Evolutionary conservation across 75 land plant species (phyloP).

Genomic region (Sequoia sempervirens): DNA sequence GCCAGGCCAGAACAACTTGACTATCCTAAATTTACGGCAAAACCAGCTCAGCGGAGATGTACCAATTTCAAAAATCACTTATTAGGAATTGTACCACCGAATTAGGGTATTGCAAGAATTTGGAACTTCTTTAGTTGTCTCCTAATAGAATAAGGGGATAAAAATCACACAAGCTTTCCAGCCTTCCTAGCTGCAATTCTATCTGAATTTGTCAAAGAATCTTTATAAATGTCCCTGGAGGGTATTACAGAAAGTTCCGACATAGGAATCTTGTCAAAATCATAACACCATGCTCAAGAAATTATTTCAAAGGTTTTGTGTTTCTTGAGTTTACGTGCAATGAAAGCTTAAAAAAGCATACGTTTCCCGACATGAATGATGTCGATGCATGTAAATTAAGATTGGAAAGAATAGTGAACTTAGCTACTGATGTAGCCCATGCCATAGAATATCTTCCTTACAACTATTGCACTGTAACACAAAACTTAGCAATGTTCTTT

Average conservation of each 20-base stretch:
- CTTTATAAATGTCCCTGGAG: background rate
- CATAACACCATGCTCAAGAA: background rate
- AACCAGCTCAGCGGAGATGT: too few relatives aligned
- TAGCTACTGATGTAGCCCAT: background rate
- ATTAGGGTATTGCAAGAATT: too few relatives aligned
- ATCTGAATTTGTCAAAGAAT: too few relatives aligned
- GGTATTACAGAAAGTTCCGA: background rate
- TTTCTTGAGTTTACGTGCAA: background rate
- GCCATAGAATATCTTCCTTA: background rate
- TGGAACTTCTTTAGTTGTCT: too few relatives aligned
- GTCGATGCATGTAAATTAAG: background rate
- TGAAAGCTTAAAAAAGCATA: background rate
- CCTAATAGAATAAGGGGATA: too few relatives aligned
- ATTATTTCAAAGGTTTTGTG: background rate
- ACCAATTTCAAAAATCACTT: too few relatives aligned
- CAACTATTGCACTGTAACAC: background rate
- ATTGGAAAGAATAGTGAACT: background rate
- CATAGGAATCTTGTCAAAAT: background rate
- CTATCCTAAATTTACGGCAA: too few relatives aligned
- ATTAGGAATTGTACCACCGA: too few relatives aligned
- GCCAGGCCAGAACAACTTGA: too few relatives aligned
- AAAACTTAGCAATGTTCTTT: slow-evolving; percentile 9
- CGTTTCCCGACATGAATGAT: background rate
- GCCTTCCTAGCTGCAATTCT: too few relatives aligned
- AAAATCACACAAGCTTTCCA: too few relatives aligned